Evolutionary conservation across 306 rosid species (phyloP).

Genomic region (Delonix regia): DNA sequence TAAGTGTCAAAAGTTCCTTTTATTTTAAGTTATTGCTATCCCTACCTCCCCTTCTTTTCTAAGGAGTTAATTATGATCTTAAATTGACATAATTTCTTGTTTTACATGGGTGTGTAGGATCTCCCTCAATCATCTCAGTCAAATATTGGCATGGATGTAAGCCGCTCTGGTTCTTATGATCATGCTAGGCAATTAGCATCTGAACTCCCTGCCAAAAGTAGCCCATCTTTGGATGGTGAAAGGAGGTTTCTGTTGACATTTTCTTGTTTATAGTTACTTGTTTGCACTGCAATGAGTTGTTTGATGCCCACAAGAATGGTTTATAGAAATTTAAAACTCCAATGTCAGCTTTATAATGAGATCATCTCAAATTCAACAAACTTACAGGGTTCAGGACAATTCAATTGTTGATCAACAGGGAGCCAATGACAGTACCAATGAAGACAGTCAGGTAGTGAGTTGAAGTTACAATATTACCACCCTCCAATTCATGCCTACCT

Average conservation of each 20-base stretch:
- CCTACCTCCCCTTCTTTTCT: not conserved
- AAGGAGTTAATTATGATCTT: conserved; percentile 11
- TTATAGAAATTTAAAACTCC: conserved; percentile 19
- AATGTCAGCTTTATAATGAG: not conserved
- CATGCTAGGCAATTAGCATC: conserved; percentile 76
- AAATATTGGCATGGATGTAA: conserved; percentile 50
- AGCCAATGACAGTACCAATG: conserved; percentile 43
- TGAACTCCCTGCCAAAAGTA: conserved; percentile 53
- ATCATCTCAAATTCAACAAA: conserved; percentile 26
- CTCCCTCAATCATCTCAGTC: conserved; percentile 57
- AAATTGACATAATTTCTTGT: not conserved
- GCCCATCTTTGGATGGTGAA: conserved; percentile 49
- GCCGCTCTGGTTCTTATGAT: conserved; percentile 62
- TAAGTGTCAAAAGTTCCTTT: conserved; percentile 22
- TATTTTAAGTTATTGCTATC: not conserved
- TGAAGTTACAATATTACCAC: conserved; percentile 37
- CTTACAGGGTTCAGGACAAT: conserved; percentile 61
- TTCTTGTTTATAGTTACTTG: conserved; percentile 16
- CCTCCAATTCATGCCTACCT: conserved; percentile 18
- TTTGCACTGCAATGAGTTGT: conserved; percentile 14
- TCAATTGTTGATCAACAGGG: conserved; percentile 45
- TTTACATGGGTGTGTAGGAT: conserved; percentile 54
- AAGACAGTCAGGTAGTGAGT: conserved; percentile 68
- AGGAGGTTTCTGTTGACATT: conserved; percentile 62
- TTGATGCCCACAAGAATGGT: conserved; percentile 19